These are phyloP conservation scores for Tuber indicum DNA, from an alignment of 495 filamentous ascomycete genomes.

Conservation along the genomic window DNA sequence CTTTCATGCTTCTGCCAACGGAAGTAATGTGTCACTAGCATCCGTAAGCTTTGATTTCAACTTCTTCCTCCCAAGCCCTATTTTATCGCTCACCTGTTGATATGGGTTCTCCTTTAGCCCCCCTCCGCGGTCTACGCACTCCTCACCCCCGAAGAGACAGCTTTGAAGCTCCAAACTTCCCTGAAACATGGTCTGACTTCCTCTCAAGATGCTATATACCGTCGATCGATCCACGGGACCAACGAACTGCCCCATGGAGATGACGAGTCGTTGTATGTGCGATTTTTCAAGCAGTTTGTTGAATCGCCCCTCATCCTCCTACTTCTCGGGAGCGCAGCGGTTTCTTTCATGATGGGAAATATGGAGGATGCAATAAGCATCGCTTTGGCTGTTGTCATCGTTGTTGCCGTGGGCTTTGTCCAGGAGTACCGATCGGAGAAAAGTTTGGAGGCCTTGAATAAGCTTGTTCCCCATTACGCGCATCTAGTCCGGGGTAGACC, in stretches of 20 bases:
- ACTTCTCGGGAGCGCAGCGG: constrained; percentile 79
- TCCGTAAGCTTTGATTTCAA: constrained; percentile 25
- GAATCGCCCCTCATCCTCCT: constrained; percentile 81
- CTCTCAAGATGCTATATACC: constrained; percentile 63
- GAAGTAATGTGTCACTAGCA: constrained; percentile 15
- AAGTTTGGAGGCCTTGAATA: constrained; percentile 88
- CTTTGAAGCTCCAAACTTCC: constrained; percentile 72
- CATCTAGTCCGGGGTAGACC: constrained; percentile 68
- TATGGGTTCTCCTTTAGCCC: constrained; percentile 24
- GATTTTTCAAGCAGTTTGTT: constrained; percentile 93
- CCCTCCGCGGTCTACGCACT: constrained; percentile 50
- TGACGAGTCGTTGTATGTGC: constrained; percentile 87
- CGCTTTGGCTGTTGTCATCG: constrained; percentile 87
- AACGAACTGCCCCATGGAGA: constrained; percentile 94
- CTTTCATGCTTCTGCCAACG: constrained; percentile 26
- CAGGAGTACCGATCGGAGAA: constrained; percentile 98
- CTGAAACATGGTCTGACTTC: constrained; percentile 71
- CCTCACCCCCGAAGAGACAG: constrained; percentile 69
- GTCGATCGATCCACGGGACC: constrained; percentile 71
- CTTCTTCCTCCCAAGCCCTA: neutral
- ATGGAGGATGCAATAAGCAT: constrained; percentile 95
- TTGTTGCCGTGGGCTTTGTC: constrained; percentile 91
- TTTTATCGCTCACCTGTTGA: constrained; percentile 10
- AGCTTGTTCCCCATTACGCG: constrained; percentile 87
- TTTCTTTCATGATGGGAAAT: constrained; percentile 90